Conservation (phyloP, 2,329 filamentous ascomycete genomes). For the Nigrospora oryzae region DNA sequence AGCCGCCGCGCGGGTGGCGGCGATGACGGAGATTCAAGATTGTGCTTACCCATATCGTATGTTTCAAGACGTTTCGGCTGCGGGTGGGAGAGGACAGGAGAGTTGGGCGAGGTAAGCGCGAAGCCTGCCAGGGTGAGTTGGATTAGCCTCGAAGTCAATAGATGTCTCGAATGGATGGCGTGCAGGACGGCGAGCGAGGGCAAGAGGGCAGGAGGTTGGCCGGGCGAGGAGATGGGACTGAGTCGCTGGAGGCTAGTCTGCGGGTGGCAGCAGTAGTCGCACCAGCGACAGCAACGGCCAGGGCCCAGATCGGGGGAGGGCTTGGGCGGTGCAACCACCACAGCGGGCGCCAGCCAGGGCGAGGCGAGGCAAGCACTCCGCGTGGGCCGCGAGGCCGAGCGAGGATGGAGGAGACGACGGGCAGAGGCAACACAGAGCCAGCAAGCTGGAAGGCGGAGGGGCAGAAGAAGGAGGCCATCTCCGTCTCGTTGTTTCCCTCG, state of each 20-base stretch:
- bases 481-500: not conserved
- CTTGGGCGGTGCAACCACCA: not conserved
- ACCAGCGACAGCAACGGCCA: not conserved
- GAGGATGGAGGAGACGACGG: too few species aligned
- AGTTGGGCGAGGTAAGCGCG: slow-evolving; percentile 13
- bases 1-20: slow-evolving; percentile 10
- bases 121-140: slow-evolving; percentile 12
- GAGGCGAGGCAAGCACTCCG: too few species aligned
- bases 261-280: too few species aligned
- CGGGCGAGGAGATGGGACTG: not conserved
- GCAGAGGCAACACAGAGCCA: too few species aligned
- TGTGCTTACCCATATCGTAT: slow-evolving; percentile 39
- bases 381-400: too few species aligned
- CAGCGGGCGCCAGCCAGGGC: too few species aligned
- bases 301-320: not conserved
- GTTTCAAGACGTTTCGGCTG: slow-evolving; percentile 17
- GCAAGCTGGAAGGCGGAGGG: too few species aligned
- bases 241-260: too few species aligned
- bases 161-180: slow-evolving; percentile 6
- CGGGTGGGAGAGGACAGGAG: slow-evolving; percentile 14
- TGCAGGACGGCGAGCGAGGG: not conserved
- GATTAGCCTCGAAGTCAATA: slow-evolving; percentile 17
- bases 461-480: too few species aligned
- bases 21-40: slow-evolving; percentile 13
- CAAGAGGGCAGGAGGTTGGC: not conserved